A percentile compares a stretch with the other conserved stretches of the same genome.
phyloP scores from a whole-genome alignment of 176 grass and related monocot genomes.

The Musa troglodytarum region DNA sequence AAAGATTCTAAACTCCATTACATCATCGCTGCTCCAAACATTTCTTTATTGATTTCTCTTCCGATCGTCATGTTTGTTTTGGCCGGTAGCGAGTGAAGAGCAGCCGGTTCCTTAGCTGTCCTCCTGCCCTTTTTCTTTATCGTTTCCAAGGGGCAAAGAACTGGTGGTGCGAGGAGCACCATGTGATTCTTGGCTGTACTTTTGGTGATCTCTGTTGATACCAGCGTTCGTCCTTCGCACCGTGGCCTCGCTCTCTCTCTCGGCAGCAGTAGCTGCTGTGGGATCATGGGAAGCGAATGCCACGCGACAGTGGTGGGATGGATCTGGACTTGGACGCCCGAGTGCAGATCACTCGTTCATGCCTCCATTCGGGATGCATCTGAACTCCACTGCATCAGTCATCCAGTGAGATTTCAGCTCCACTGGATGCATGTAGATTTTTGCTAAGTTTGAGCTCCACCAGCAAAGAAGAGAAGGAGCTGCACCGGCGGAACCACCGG shows the following conservation, averaged over 20 bases:
- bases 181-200: slow-evolving; percentile 14
- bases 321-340: no score
- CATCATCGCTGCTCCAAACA: neutral
- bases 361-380: no score
- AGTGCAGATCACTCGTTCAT: no score
- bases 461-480: no score
- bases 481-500: no score
- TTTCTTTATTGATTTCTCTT: neutral
- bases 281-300: neutral
- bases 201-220: neutral
- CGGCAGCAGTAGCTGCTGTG: neutral
- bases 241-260: neutral
- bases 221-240: neutral
- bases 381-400: no score
- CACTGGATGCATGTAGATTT: no score
- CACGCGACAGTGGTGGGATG: no score
- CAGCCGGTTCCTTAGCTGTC: slow-evolving; percentile 8
- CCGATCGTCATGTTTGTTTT: neutral
- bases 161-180: neutral
- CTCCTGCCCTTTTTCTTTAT: neutral
- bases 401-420: no score
- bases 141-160: neutral
- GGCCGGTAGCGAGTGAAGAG: neutral
- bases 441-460: no score
- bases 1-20: slow-evolving; percentile 4